Percentiles rank a stretch among this genome's conserved stretches.
These are phyloP conservation scores for Zizania latifolia DNA, from an alignment of 176 grass and related monocot species.

Conservation along the genomic window DNA sequence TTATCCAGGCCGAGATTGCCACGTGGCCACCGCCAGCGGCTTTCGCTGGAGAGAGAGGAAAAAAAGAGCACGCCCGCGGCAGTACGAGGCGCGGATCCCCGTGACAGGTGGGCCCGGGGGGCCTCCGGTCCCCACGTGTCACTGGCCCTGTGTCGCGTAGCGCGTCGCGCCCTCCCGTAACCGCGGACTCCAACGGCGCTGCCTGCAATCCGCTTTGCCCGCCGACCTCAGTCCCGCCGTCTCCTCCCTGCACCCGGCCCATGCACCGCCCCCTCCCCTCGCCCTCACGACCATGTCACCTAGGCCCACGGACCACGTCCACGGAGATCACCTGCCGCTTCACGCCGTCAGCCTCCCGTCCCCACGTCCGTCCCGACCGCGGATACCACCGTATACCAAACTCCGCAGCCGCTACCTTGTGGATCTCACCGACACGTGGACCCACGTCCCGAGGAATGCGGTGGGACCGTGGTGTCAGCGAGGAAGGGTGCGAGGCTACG, in stretches of 20 bases:
- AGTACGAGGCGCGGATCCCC: background rate
- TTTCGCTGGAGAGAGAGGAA: background rate
- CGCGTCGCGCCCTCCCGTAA: background rate
- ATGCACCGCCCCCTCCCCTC: fast-evolving
- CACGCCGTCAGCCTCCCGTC: background rate
- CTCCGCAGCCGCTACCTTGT: fast-evolving
- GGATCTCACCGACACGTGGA: fast-evolving
- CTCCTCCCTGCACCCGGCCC: background rate
- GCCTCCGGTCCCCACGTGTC: background rate
- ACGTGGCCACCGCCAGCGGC: background rate
- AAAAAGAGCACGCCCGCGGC: background rate
- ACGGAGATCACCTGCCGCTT: fast-evolving
- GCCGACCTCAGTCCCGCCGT: slow-evolving; percentile 17
- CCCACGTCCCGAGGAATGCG: too few relatives aligned
- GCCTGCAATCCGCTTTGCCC: slow-evolving; percentile 35
- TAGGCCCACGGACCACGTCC: background rate
- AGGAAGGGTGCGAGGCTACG: fast-evolving
- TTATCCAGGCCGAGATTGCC: slow-evolving; percentile 11
- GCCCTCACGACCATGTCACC: fast-evolving
- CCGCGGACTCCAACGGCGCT: slow-evolving; percentile 19
- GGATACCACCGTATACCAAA: background rate
- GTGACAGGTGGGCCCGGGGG: background rate
- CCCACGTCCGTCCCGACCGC: background rate
- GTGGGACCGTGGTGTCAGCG: background rate
- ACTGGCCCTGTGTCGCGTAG: background rate